These are phyloP conservation scores for Coniochaeta sp. DNA, from an alignment of 2,329 filamentous ascomycete species.

Conservation along the genomic window DNA sequence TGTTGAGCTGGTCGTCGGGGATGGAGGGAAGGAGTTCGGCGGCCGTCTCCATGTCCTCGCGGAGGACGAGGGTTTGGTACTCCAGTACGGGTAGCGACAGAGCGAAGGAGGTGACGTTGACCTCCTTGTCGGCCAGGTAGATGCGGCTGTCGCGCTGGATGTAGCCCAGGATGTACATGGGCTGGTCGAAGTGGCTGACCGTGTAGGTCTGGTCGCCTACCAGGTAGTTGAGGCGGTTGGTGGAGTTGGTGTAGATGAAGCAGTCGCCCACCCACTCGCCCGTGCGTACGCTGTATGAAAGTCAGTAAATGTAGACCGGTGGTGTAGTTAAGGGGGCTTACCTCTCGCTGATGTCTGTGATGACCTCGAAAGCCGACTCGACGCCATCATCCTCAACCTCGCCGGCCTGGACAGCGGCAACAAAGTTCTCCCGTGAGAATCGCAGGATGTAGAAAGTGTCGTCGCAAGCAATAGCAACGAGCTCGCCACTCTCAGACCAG, in stretches of 20 bases:
- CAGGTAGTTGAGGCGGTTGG: slow-evolving; percentile 94
- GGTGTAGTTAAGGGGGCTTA: slow-evolving; percentile 22
- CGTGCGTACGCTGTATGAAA: slow-evolving; percentile 63
- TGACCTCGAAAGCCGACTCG: slow-evolving; percentile 91
- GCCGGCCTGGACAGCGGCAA: slow-evolving; percentile 74
- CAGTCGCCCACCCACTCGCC: slow-evolving; percentile 98
- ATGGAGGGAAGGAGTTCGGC: slow-evolving; percentile 79
- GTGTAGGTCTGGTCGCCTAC: slow-evolving; percentile 98
- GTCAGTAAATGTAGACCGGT: background rate
- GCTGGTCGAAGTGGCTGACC: slow-evolving; percentile 91
- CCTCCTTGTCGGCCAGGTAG: slow-evolving; percentile 93
- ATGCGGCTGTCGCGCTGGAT: slow-evolving; percentile 91
- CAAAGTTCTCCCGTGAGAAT: slow-evolving; percentile 83
- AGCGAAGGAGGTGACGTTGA: slow-evolving; percentile 81
- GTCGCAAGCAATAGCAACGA: slow-evolving; percentile 87
- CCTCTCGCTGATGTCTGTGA: slow-evolving; percentile 92
- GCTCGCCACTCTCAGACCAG: slow-evolving; percentile 95
- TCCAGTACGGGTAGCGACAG: slow-evolving; percentile 90
- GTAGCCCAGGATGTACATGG: slow-evolving; percentile 93
- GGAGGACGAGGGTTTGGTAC: slow-evolving; percentile 92
- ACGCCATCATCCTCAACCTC: slow-evolving; percentile 86
- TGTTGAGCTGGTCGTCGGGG: slow-evolving; percentile 90
- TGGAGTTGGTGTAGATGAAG: slow-evolving; percentile 97
- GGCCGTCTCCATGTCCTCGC: slow-evolving; percentile 87
- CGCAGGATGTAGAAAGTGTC: slow-evolving; percentile 92